phyloP scores from a whole-genome alignment of 768 basidiomycete genomes.

The Suillus subaureus region DNA sequence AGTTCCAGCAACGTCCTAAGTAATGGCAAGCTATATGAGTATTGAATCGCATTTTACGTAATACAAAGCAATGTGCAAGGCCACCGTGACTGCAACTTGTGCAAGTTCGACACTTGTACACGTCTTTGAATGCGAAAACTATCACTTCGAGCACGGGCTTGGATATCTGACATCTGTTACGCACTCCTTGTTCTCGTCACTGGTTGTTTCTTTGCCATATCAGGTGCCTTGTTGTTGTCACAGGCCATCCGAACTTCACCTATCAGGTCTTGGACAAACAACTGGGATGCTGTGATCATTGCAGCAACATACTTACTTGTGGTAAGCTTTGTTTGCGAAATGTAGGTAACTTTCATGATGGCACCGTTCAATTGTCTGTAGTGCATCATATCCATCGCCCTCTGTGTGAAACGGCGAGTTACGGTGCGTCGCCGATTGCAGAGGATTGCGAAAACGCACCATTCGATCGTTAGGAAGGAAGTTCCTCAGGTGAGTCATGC shows the following conservation, averaged over 20 bases:
- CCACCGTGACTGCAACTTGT: too few relatives aligned
- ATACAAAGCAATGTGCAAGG: background rate
- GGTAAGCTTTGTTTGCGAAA: constrained; percentile 41
- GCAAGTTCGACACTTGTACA: background rate
- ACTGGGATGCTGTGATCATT: constrained; percentile 70
- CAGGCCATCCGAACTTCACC: constrained; percentile 73
- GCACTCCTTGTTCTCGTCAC: constrained; percentile 50
- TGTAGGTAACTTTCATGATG: background rate
- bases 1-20: background rate
- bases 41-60: constrained; percentile 4
- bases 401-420: constrained; percentile 70
- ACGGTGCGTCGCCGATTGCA: constrained; percentile 66
- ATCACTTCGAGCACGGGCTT: constrained; percentile 46
- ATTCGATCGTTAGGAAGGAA: constrained; percentile 53
- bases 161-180: constrained; percentile 59
- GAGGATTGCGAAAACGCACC: constrained; percentile 64
- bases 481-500: constrained; percentile 54
- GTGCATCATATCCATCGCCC: constrained; percentile 59
- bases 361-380: constrained; percentile 23
- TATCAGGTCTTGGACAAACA: constrained; percentile 53
- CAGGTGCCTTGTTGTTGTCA: constrained; percentile 64
- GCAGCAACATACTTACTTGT: constrained; percentile 71
- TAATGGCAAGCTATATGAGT: background rate
- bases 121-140: constrained; percentile 21
- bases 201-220: constrained; percentile 58